Evolutionary conservation across 2,329 filamentous ascomycete species (phyloP).

Genomic region (Colletotrichum somersetense): DNA sequence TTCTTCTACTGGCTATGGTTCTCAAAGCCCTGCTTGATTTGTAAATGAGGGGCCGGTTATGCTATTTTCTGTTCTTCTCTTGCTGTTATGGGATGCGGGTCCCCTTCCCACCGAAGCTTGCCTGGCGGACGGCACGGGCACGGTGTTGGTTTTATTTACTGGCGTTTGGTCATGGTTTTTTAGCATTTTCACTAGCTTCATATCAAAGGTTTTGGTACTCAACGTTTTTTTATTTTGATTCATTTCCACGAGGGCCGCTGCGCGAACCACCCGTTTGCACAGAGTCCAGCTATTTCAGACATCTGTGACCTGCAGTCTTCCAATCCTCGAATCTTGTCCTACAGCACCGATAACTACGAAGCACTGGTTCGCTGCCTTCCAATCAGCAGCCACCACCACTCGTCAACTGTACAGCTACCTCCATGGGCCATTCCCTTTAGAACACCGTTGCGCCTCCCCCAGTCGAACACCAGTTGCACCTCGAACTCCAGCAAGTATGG

Average conservation of each 20-base stretch:
- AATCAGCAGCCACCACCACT: conserved; percentile 77
- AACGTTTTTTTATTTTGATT: not conserved
- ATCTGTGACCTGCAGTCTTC: not conserved
- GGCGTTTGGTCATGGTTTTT: conserved; percentile 7
- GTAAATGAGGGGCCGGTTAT: conserved; percentile 32
- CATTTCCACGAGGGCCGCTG: not conserved
- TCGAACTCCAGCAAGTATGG: conserved; percentile 74
- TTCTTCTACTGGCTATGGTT: conserved; percentile 79
- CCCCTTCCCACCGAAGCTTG: not conserved
- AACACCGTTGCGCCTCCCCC: conserved; percentile 68
- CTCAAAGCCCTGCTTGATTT: conserved; percentile 62
- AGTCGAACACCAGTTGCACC: conserved; percentile 68
- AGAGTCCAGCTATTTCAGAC: not conserved
- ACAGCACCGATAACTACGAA: not conserved
- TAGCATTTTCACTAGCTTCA: not conserved
- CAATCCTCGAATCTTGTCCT: not conserved
- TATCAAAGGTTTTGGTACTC: not conserved
- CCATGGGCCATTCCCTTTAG: conserved; percentile 57
- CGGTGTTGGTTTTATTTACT: conserved; percentile 5
- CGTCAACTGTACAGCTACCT: conserved; percentile 61
- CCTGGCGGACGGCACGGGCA: not conserved
- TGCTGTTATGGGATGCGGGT: not conserved
- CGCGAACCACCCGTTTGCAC: not conserved
- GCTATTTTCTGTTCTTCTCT: not conserved
- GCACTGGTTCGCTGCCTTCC: conserved; percentile 51